Evolutionary conservation across 352 stramenopile species (phyloP), one percentile per base, ranked within the genome.

Genomic region (Pythium diclinum): DNA sequence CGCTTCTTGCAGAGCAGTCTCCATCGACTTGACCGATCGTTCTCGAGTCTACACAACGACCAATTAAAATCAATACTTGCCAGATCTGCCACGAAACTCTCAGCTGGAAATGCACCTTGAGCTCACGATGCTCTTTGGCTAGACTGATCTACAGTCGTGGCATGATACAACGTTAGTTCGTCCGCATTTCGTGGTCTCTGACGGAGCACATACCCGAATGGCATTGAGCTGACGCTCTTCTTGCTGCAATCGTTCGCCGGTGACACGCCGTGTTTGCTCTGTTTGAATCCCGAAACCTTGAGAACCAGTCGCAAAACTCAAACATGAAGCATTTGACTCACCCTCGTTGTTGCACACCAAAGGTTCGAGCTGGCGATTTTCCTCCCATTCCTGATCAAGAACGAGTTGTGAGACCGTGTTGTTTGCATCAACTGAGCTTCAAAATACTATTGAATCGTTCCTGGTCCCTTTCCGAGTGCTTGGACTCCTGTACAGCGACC

Each of bases 1-100:
- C 33, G 74, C 64, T 19, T 75, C 73, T 40, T 83, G 61, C 3
- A 87, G 56, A 14, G 73, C 67, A 0, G 11, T 48, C 51, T 87
- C 72, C 42, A 69, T 69, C 8, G 59, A 62, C 52, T 67, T 62
- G 17, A 83, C 65, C 17, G 51, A 65, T 9, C 76, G 66, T 44
- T 87, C 76, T 46, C 72, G 68, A 5, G 66, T 64, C 76, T 86
- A 49, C 2, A 36, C 7, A 16, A 28, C 25, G 25, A 59, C 17
- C 17, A 51, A 17, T 14, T 61, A 2, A 0, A 17, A 13, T 19
- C n/a, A 38, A 16, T 25, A 46, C 21, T 5, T 54, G n/a, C 11
- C 38, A 25, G 36, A 40, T 6, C n/a, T 6, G 7, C 21, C 21
- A 16, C 10, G 6, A 7, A 30, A 3, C 47, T n/a, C 21, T 10